Conservation (phyloP, 2,329 filamentous ascomycete genomes). For the Fusarium sp. region DNA sequence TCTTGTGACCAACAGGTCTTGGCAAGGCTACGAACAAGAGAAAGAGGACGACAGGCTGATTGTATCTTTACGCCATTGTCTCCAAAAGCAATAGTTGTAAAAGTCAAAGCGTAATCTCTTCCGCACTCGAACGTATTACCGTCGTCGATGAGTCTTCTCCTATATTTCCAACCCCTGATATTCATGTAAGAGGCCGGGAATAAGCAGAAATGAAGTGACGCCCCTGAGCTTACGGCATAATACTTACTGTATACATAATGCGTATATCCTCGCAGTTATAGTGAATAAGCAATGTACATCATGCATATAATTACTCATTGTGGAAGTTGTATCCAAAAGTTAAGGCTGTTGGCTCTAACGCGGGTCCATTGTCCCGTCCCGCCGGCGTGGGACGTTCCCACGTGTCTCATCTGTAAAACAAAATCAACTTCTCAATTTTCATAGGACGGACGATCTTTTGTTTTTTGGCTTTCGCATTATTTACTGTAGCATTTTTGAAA, state of each 20-base stretch:
- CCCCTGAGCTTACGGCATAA: constrained; percentile 20
- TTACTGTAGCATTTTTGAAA: neutral
- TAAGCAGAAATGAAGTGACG: neutral
- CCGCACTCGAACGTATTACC: neutral
- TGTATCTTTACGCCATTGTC: neutral
- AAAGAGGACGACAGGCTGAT: neutral
- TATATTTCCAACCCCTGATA: constrained; percentile 12
- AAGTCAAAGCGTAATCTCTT: constrained; percentile 11
- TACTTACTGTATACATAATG: neutral
- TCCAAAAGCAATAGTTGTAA: constrained; percentile 9
- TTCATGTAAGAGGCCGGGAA: neutral
- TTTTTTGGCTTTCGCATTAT: neutral
- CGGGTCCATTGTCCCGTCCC: constrained; percentile 26
- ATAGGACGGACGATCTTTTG: constrained; percentile 11
- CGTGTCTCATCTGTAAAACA: constrained; percentile 29
- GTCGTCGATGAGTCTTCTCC: neutral
- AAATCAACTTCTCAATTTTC: neutral
- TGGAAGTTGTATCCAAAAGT: neutral
- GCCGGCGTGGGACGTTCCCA: constrained; percentile 29
- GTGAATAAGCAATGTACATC: neutral
- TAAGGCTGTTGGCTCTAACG: constrained; percentile 25
- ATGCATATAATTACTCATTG: neutral
- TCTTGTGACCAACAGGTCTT: constrained; percentile 25
- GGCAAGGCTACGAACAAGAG: constrained; percentile 8
- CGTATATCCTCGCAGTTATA: neutral